phyloP scores from a whole-genome alignment of 2,329 filamentous ascomycete species.

The Periglandula ipomoeae region DNA sequence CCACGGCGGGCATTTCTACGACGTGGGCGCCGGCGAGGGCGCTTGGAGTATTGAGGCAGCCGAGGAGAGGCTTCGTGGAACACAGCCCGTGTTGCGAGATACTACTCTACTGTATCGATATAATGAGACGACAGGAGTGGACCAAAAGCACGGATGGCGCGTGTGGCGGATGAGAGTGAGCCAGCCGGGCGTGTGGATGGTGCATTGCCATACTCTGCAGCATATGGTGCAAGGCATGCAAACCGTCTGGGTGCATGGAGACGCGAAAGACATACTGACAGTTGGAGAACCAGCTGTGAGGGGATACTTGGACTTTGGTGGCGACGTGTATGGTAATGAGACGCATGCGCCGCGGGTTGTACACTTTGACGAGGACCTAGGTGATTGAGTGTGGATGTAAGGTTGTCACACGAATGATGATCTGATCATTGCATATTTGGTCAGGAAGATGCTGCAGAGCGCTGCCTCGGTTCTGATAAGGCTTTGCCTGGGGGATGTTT shows the following conservation, averaged over 20 bases:
- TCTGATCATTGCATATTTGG: too few relatives aligned
- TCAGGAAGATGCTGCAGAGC: too few relatives aligned
- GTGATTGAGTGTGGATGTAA: too few relatives aligned
- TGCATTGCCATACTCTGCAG: conserved; percentile 50
- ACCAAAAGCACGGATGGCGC: conserved; percentile 44
- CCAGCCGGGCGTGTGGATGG: conserved; percentile 45
- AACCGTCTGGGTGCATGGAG: conserved; percentile 18
- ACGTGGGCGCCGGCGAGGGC: conserved; percentile 11
- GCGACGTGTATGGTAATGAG: conserved; percentile 34
- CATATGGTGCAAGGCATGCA: conserved; percentile 45
- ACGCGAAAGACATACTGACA: conserved; percentile 12
- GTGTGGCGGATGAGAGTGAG: conserved; percentile 45
- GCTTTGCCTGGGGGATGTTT: too few relatives aligned
- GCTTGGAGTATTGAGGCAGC: conserved; percentile 5
- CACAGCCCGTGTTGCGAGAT: conserved; percentile 28
- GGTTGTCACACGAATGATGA: too few relatives aligned
- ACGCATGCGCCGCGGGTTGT: conserved; percentile 8
- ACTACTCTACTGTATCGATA: conserved; percentile 50
- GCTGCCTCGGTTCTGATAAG: too few relatives aligned
- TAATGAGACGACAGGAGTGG: conserved; percentile 19
- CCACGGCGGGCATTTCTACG: conserved; percentile 10
- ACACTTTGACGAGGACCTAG: conserved; percentile 6
- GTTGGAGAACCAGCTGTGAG: conserved; percentile 21
- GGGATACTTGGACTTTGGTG: conserved; percentile 35
- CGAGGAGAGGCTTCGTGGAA: conserved; percentile 6